Percentiles rank a stretch among this genome's conserved stretches.
Evolutionary conservation across 495 filamentous ascomycete genomes (phyloP).

Genomic region (Aspergillus asperescens): DNA sequence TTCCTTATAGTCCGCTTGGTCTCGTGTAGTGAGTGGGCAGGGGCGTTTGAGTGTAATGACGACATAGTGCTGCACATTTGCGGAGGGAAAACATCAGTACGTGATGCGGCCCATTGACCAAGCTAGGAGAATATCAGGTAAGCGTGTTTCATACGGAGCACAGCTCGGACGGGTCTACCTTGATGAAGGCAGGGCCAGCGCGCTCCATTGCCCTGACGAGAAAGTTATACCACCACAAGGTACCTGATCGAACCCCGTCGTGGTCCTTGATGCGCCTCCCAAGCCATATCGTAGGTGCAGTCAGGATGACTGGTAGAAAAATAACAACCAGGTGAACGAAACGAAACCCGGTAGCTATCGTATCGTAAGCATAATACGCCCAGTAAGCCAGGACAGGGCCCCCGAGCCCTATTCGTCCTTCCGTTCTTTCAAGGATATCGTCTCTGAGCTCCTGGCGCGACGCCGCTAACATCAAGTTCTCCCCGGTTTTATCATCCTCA

Average conservation of each 20-base stretch:
- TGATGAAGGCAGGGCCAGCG: constrained; percentile 95
- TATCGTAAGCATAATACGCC: constrained; percentile 74
- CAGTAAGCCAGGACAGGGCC: constrained; percentile 56
- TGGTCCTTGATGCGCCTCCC: constrained; percentile 55
- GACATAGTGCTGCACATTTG: constrained; percentile 93
- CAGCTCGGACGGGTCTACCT: constrained; percentile 49
- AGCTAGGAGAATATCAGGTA: constrained; percentile 49
- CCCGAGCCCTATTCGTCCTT: constrained; percentile 48
- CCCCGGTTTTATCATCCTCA: constrained; percentile 60
- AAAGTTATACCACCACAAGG: constrained; percentile 93
- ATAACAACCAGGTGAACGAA: constrained; percentile 82
- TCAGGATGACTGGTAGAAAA: constrained; percentile 81
- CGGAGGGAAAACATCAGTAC: constrained; percentile 94
- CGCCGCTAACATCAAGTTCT: constrained; percentile 78
- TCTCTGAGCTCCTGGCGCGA: constrained; percentile 72
- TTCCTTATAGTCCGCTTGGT: constrained; percentile 74
- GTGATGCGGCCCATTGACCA: constrained; percentile 97
- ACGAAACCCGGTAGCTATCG: constrained; percentile 77
- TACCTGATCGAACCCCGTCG: constrained; percentile 68
- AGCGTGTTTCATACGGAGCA: background rate
- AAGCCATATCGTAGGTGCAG: constrained; percentile 76
- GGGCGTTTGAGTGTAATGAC: constrained; percentile 87
- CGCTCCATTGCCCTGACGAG: constrained; percentile 86
- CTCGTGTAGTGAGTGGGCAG: constrained; percentile 75
- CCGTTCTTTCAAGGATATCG: constrained; percentile 54